Evolutionary conservation across 257 asterid genomes (phyloP).

Genomic region (Nicotiana tabacum): DNA sequence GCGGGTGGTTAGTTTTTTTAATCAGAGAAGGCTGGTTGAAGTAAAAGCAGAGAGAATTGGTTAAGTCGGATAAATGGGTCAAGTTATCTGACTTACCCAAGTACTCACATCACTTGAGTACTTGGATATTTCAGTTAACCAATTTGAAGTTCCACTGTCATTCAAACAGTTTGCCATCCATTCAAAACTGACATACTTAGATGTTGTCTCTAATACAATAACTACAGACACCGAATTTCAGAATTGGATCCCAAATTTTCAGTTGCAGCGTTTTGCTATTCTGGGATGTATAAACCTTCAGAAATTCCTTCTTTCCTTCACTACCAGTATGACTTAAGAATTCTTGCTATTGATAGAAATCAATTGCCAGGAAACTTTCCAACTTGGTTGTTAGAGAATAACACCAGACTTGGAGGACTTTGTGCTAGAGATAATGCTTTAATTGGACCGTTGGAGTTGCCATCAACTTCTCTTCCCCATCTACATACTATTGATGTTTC

Average conservation of each 20-base stretch:
- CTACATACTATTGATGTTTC: no score
- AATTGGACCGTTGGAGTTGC: not conserved
- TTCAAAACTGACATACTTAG: not conserved
- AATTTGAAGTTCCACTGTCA: not conserved
- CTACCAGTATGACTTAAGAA: slow-evolving; percentile 8
- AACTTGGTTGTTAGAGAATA: slow-evolving; percentile 3
- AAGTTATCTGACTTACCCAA: no score
- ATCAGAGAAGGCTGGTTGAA: no score
- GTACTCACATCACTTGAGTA: not conserved
- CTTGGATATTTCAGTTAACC: not conserved
- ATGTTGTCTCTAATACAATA: not conserved
- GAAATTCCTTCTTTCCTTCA: not conserved
- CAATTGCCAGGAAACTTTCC: not conserved
- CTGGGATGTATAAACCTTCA: not conserved
- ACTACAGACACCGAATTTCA: not conserved
- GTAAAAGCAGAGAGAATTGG: no score
- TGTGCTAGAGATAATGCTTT: not conserved
- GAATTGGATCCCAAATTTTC: not conserved
- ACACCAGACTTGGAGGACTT: not conserved
- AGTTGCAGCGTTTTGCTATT: not conserved
- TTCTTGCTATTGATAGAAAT: not conserved
- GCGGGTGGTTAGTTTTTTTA: no score
- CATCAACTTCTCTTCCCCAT: no score
- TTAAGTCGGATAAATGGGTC: no score
- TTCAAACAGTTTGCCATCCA: not conserved